A percentile compares a stretch with the other conserved stretches of the same genome.
phyloP scores from a whole-genome alignment of 202 grass and related monocot genomes.

The Schoenoplectus tabernaemontani region DNA sequence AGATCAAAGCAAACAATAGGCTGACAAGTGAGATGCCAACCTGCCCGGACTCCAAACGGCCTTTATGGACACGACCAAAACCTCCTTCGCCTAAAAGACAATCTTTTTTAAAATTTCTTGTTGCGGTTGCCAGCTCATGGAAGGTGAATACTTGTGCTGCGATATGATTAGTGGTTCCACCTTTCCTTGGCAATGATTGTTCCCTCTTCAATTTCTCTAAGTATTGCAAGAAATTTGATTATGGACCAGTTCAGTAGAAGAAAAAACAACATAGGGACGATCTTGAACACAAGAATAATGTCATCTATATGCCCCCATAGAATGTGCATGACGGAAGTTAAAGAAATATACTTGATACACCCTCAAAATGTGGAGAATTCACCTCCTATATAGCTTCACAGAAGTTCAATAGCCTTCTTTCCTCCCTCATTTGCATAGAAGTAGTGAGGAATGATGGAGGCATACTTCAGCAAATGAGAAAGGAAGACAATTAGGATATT shows the following conservation, averaged over 20 bases:
- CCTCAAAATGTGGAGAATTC: background rate
- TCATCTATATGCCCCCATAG: background rate
- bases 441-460: background rate
- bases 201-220: slow-evolving; percentile 29
- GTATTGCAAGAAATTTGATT: background rate
- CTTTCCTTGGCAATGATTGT: slow-evolving; percentile 46
- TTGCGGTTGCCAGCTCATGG: slow-evolving; percentile 60
- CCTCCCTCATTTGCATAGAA: background rate
- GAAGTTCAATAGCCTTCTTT: background rate
- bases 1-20: background rate
- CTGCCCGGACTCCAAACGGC: slow-evolving; percentile 78
- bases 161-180: slow-evolving; percentile 44
- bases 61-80: slow-evolving; percentile 89
- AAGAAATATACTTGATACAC: background rate
- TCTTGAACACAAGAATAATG: background rate
- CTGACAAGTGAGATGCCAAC: slow-evolving; percentile 30
- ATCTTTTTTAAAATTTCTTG: slow-evolving; percentile 85
- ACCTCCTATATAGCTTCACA: background rate
- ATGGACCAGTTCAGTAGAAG: background rate
- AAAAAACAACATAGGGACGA: background rate
- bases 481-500: background rate
- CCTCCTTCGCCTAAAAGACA: slow-evolving; percentile 86
- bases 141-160: slow-evolving; percentile 85
- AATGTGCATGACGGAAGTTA: background rate
- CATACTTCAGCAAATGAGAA: background rate